phyloP scores from a whole-genome alignment of 768 basidiomycete genomes.

The Daedaleopsis sinensis region DNA sequence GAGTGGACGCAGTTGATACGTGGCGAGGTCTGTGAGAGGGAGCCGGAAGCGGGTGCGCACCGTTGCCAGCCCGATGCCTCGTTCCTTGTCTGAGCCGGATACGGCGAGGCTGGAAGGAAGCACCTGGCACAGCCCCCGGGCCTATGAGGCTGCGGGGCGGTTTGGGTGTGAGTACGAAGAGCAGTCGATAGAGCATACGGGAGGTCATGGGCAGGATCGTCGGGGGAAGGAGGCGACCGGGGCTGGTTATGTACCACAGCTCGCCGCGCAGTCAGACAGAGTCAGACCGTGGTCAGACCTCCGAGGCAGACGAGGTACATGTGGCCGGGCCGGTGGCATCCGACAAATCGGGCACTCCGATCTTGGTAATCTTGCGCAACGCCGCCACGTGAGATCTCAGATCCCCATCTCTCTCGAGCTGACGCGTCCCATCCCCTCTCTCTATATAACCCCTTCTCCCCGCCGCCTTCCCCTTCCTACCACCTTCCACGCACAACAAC shows the following conservation, averaged over 20 bases:
- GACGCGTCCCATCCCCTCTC: slow-evolving; percentile 32
- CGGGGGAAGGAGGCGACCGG: slow-evolving; percentile 6
- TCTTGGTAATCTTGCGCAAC: slow-evolving; percentile 26
- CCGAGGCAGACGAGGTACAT: too few relatives aligned
- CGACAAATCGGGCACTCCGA: slow-evolving; percentile 26
- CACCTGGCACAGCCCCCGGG: slow-evolving; percentile 15
- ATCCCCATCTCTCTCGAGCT: slow-evolving; percentile 29
- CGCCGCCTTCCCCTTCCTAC: slow-evolving; percentile 18
- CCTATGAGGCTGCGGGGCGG: slow-evolving; percentile 2
- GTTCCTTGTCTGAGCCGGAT: slow-evolving; percentile 12
- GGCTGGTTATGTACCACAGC: too few relatives aligned
- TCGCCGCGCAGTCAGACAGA: too few relatives aligned
- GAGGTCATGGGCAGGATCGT: slow-evolving; percentile 12
- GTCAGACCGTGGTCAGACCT: too few relatives aligned
- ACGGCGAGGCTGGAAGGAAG: slow-evolving; percentile 3
- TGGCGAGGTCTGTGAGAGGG: not conserved
- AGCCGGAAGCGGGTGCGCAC: not conserved
- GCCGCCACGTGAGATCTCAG: slow-evolving; percentile 31
- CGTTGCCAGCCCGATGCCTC: slow-evolving; percentile 9
- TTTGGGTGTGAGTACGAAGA: slow-evolving; percentile 2
- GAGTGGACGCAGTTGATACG: not conserved
- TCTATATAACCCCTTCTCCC: slow-evolving; percentile 26
- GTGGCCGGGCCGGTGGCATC: slow-evolving; percentile 3
- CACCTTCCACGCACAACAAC: slow-evolving; percentile 12
- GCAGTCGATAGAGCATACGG: not conserved